Evolutionary conservation across 1,284 basidiomycete species (phyloP), one percentile per base, ranked within the genome.

Genomic region (Waitea zeae): DNA sequence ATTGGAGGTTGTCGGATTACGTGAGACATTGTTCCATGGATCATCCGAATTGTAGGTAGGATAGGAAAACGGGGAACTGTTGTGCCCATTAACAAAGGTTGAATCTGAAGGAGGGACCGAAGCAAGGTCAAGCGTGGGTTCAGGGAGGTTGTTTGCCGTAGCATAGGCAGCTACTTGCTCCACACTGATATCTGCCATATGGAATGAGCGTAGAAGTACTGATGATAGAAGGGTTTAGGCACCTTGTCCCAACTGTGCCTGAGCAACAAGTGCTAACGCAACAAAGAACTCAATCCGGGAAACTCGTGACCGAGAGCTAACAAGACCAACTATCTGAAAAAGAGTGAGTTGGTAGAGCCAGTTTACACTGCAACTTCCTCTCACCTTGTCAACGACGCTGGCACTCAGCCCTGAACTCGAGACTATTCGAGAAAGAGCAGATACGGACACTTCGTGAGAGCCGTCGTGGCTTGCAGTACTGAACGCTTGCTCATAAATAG

Each of bases 261-360:
- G 58, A 4, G 84, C 83, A 35, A 83, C 82, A 12, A 93, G 63
- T 7, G 83, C 86, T 13, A 93, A 54, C 12, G 87, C 80, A 18
- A 88, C 79, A 51, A 83, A 90, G 57, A 90, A 88, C 48, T 92
- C 87, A 38, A 78, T 67, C 44, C 72, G 81, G 7, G 82, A 82
- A 30, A 92, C 78, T 26, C 79, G 64, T 18, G 79, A 64, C 38
- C 69, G 64, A 22, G 74, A 73, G 54, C 77, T 83, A 34, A 82
- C 81, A 20, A 87, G 60, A 50, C 76, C 84, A 35, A 89, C 75
- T 43, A 89, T 87, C 83, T 88, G 27, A 12, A 31, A 20, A 24
- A 38, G 18, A 29, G 27, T 35, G 7, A 29, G 26, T 28, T 5
- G 26, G 26, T n/a, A 37, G 18, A 12, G 22, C 15, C 13, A n/a